Evolutionary conservation across 1,284 basidiomycete genomes (phyloP).

Genomic region (Irpex rosettiformis): DNA sequence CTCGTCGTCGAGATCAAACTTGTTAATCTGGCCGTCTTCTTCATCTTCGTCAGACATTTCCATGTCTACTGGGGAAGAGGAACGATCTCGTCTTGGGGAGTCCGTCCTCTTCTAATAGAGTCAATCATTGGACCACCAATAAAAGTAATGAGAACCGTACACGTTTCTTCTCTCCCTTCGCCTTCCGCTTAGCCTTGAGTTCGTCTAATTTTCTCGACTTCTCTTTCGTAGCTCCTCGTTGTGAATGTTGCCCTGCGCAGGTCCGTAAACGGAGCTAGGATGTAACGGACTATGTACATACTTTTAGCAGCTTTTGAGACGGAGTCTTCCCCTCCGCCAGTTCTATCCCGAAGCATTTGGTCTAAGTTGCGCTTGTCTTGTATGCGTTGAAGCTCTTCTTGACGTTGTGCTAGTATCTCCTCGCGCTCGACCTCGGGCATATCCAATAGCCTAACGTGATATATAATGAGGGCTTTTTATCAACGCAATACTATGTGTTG

Average conservation of each 20-base stretch:
- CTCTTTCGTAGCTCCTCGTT: slow-evolving; percentile 80
- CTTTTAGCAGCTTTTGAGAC: slow-evolving; percentile 75
- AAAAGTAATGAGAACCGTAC: slow-evolving; percentile 35
- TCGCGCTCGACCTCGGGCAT: slow-evolving; percentile 90
- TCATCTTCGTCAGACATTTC: slow-evolving; percentile 72
- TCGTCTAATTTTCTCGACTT: slow-evolving; percentile 80
- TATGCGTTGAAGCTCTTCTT: slow-evolving; percentile 78
- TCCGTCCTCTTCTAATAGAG: slow-evolving; percentile 35
- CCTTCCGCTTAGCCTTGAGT: slow-evolving; percentile 77
- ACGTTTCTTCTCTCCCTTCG: slow-evolving; percentile 73
- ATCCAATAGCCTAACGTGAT: slow-evolving; percentile 61
- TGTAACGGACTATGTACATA: slow-evolving; percentile 29
- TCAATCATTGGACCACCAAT: slow-evolving; percentile 6
- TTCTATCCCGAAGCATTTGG: slow-evolving; percentile 69
- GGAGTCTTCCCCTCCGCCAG: slow-evolving; percentile 51
- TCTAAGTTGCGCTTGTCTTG: slow-evolving; percentile 74
- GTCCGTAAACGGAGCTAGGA: slow-evolving; percentile 6
- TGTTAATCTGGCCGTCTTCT: slow-evolving; percentile 70
- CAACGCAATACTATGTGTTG: slow-evolving; percentile 3
- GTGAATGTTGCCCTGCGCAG: slow-evolving; percentile 62
- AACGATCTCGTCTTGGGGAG: slow-evolving; percentile 64
- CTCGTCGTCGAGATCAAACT: slow-evolving; percentile 68
- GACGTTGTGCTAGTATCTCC: slow-evolving; percentile 74
- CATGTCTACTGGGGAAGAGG: slow-evolving; percentile 77
- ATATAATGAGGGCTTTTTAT: background rate